Evolutionary conservation across 805 yeast species (phyloP), one percentile per base, ranked within the genome.

Genomic region (Metschnikowia santaceciliae): DNA sequence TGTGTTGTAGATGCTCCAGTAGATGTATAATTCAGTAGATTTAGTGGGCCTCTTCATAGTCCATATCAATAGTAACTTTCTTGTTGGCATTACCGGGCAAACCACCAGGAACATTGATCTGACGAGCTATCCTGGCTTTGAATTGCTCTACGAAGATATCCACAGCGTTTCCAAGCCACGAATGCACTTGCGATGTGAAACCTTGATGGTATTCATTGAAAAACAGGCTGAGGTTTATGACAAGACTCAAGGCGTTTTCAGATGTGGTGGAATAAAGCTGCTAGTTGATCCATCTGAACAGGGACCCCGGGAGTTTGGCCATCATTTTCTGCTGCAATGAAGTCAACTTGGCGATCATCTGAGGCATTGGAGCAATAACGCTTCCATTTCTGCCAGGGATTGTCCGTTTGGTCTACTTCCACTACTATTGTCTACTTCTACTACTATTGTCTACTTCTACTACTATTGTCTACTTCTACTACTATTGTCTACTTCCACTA

Each of bases 101-200:
- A 2, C 97, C 98, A 56, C 98, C 98, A 3, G 98, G 98, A 0
- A 97, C 96, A 67, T 86, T 89, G 4, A 90, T 82, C n/a, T 85
- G 83, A 61, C 78, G 85, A 11, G 74, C 66, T 1, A 83, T 74
- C 61, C 90, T 74, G 30, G 68, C 63, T 53, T 80, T 80, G 50
- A 94, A 77, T 61, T 86, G 88, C 8, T 80, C 74, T 1, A 89
- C 91, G 69, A 90, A 88, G 2, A 86, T 86, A 68, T 90, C 86
- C n/a, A 94, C 96, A 0, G 99, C 99, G 62, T 94, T 94, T 69
- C 92, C 97, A 2, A 99, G 99, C 99, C 99, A 94, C 19, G 90
- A 78, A 62, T 88, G 90, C 15, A 94, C 98, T 68, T 94, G 99
- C 13, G 91, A 85, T 60, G 96, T 78, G 76, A 94, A 94, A 0